Evolutionary conservation across 2,329 filamentous ascomycete genomes (phyloP).

Genomic region (Pseudogymnoascus sp.): DNA sequence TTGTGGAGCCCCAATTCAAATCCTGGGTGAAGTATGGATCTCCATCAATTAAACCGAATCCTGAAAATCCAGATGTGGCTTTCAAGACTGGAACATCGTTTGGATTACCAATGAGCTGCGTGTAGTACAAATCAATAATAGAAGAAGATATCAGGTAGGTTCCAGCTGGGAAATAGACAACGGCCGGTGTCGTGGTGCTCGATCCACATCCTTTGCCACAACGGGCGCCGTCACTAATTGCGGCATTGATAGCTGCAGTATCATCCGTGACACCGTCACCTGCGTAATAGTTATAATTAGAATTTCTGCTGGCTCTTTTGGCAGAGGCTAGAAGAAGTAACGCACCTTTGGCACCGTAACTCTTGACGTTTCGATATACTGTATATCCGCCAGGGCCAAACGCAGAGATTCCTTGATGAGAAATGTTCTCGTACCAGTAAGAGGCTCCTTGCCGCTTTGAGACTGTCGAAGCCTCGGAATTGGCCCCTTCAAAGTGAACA

Average conservation of each 20-base stretch:
- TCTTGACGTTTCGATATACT: conserved; percentile 20
- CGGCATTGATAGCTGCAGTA: conserved; percentile 70
- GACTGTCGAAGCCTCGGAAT: neutral
- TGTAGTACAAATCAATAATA: conserved; percentile 21
- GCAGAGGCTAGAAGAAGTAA: too few species aligned
- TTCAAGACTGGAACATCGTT: conserved; percentile 14
- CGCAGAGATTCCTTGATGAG: conserved; percentile 19
- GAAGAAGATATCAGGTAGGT: conserved; percentile 23
- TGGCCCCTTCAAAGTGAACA: neutral
- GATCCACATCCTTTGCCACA: conserved; percentile 27
- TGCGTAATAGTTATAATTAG: neutral
- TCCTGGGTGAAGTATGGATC: conserved; percentile 63
- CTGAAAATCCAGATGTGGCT: conserved; percentile 55
- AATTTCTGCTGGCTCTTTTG: neutral
- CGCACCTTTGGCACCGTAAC: conserved; percentile 26
- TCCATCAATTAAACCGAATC: conserved; percentile 77
- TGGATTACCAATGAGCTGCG: conserved; percentile 24
- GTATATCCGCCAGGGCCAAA: conserved; percentile 17
- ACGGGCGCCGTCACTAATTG: conserved; percentile 19
- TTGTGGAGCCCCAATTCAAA: conserved; percentile 69
- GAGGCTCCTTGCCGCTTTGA: conserved; percentile 6
- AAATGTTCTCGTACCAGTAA: conserved; percentile 22
- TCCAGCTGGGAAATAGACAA: conserved; percentile 51
- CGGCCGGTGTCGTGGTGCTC: conserved; percentile 43
- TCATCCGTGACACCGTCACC: conserved; percentile 64